Base-by-base conservation (phyloP, 176 grass and related monocot species). In the Aegilops sharonensis region DNA sequence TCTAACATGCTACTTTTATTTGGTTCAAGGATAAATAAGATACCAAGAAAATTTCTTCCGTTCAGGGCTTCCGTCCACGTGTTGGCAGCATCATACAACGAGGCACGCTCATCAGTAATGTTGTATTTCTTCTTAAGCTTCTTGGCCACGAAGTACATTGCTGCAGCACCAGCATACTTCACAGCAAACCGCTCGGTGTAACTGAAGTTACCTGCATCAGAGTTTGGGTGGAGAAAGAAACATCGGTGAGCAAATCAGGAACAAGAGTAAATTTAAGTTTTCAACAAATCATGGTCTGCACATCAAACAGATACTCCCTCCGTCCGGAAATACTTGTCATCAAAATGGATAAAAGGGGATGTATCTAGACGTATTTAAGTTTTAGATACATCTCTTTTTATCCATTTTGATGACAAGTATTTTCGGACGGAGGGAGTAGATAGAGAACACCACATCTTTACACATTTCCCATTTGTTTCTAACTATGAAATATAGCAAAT, bases 111-210 rank as follows among this genome's bases (percentile, higher is more conserved):
- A 50, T 98, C 93, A 29, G 90, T 92, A 15, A 98, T 98, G 68
- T 95, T 94, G 78, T 98, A 87, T 80, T 88, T 95, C 91, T 92
- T 98, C 87, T 95, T 98, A 40, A 98, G 79, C 70, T 95, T 98
- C 89, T 98, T 98, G 4, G 93, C 89, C 39, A 98, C 90, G 54
- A 98, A 89, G 71, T 98, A 98, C 96, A 98, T 98, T 68, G 89
- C 90, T 15, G 88, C 96, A 57, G 96, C 93, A 42, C 96, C 96
- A 90, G 88, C 91, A 63, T 98, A 98, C 86, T 95, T 98, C 68
- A 91, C 96, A 32, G 91, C 79, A 90, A 95, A 88, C 80, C 90
- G 89, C 76, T 98, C 88, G 3, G 82, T 88, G 71, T 59, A 88
- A 80, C 93, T 94, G 82, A 98, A 98, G 87, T 98, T 98, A 25